A percentile compares a stretch with the other conserved stretches of the same genome.
phyloP scores from a whole-genome alignment of 2,329 filamentous ascomycete genomes.

The Calonectria pseudoreteaudii region DNA sequence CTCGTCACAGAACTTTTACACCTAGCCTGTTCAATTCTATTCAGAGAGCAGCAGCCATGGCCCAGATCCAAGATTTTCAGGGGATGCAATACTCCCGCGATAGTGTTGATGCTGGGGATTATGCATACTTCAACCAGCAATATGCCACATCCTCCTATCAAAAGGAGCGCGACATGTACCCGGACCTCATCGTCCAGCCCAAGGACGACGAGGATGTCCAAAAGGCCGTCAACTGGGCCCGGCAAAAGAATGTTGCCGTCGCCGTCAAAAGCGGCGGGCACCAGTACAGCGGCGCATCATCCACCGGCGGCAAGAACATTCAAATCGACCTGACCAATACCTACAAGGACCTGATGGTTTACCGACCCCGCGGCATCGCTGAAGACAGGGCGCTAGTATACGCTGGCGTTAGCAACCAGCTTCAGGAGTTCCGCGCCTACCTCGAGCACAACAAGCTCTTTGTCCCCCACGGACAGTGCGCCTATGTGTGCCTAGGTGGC shows the following conservation, averaged over 20 bases:
- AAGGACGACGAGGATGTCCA: conserved; percentile 56
- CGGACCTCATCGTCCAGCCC: conserved; percentile 57
- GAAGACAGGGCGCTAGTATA: conserved; percentile 51
- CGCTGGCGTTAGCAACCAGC: conserved; percentile 54
- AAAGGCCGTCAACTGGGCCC: conserved; percentile 54
- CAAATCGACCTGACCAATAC: conserved; percentile 58
- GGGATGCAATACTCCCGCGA: conserved; percentile 41
- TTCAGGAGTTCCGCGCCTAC: conserved; percentile 57
- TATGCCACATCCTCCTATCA: conserved; percentile 59
- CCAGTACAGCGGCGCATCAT: conserved; percentile 63
- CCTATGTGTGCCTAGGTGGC: conserved; percentile 58
- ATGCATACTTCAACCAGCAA: conserved; percentile 45
- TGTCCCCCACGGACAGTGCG: conserved; percentile 60
- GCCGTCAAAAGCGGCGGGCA: conserved; percentile 61
- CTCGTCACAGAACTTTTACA: neutral
- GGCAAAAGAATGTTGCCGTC: conserved; percentile 53
- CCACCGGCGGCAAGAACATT: conserved; percentile 57
- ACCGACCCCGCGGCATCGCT: conserved; percentile 33
- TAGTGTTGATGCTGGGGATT: conserved; percentile 25
- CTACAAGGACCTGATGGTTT: conserved; percentile 44
- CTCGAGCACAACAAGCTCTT: conserved; percentile 55
- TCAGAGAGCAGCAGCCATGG: conserved; percentile 24
- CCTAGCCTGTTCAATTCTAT: neutral
- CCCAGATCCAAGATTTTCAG: conserved; percentile 34
- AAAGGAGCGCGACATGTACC: conserved; percentile 56